phyloP scores from a whole-genome alignment of 371 early-diverging fungal species.

The Chytridiales sp. region DNA sequence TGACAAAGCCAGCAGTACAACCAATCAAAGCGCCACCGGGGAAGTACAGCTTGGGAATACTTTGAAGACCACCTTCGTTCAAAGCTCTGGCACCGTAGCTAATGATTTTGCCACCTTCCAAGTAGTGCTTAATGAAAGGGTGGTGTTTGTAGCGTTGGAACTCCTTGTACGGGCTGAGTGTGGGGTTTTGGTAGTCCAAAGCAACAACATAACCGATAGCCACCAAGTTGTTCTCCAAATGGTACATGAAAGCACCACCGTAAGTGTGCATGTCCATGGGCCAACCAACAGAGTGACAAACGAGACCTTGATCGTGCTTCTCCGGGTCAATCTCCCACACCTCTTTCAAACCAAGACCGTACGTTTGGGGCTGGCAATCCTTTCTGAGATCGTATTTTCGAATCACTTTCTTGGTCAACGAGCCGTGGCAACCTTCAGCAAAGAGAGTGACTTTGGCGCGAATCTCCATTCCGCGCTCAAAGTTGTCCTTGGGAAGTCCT shows the following conservation, averaged over 20 bases:
- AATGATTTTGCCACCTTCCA: slow-evolving; percentile 91
- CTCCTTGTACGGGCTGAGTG: slow-evolving; percentile 93
- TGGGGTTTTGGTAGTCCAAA: slow-evolving; percentile 93
- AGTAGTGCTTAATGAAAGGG: slow-evolving; percentile 72
- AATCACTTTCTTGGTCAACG: slow-evolving; percentile 86
- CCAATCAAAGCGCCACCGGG: slow-evolving; percentile 97
- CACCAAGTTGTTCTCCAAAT: slow-evolving; percentile 85
- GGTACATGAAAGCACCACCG: slow-evolving; percentile 95
- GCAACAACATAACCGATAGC: slow-evolving; percentile 89
- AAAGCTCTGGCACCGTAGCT: slow-evolving; percentile 95
- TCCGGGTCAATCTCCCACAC: slow-evolving; percentile 93
- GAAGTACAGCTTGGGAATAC: slow-evolving; percentile 90
- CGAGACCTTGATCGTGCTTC: slow-evolving; percentile 85
- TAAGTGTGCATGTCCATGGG: slow-evolving; percentile 89
- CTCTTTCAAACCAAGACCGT: slow-evolving; percentile 96
- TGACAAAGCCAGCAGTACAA: slow-evolving; percentile 94
- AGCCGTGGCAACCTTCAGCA: slow-evolving; percentile 98
- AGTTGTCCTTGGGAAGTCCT: slow-evolving; percentile 84
- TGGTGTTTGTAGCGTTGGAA: slow-evolving; percentile 95
- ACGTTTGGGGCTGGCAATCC: slow-evolving; percentile 80
- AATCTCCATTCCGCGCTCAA: slow-evolving; percentile 95
- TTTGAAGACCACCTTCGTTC: slow-evolving; percentile 89
- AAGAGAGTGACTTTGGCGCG: slow-evolving; percentile 93
- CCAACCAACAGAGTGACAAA: slow-evolving; percentile 90
- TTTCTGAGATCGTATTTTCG: slow-evolving; percentile 84